Evolutionary conservation across 2,329 filamentous ascomycete genomes (phyloP).

Genomic region (Aspergillus pseudoglaucus): DNA sequence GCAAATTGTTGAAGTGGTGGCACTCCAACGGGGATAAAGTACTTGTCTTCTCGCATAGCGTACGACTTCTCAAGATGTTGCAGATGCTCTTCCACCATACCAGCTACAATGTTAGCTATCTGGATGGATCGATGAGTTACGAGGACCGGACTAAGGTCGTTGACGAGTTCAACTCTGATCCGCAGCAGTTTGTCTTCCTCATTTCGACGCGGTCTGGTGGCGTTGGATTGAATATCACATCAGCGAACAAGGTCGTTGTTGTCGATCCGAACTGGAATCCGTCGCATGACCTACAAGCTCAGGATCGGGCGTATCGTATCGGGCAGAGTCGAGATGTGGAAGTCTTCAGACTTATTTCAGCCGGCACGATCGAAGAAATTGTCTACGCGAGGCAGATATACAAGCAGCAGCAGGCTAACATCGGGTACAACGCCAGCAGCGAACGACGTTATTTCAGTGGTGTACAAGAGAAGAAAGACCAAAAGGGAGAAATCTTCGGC

Average conservation of each 20-base stretch:
- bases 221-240: constrained; percentile 91
- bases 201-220: constrained; percentile 93
- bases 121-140: constrained; percentile 78
- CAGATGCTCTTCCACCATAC: constrained; percentile 81
- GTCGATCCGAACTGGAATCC: constrained; percentile 98
- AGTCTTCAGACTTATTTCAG: constrained; percentile 83
- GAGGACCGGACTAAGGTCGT: constrained; percentile 77
- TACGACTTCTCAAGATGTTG: constrained; percentile 75
- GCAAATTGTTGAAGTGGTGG: constrained; percentile 84
- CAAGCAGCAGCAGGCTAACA: constrained; percentile 98
- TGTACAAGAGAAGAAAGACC: constrained; percentile 72
- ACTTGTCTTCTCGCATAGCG: constrained; percentile 88
- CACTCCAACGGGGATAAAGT: constrained; percentile 87
- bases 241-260: constrained; percentile 95
- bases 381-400: constrained; percentile 97
- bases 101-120: constrained; percentile 81
- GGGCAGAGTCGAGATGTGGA: constrained; percentile 90
- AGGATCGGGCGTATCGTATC: constrained; percentile 93
- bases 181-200: constrained; percentile 84
- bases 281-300: constrained; percentile 86
- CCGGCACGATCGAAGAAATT: constrained; percentile 93
- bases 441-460: constrained; percentile 94
- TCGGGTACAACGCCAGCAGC: constrained; percentile 86
- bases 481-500: constrained; percentile 92
- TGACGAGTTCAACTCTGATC: constrained; percentile 84